Evolutionary conservation across 73 alveolate species (phyloP), one percentile per base, ranked within the genome.

Genomic region (Paramecium sonneborni): DNA sequence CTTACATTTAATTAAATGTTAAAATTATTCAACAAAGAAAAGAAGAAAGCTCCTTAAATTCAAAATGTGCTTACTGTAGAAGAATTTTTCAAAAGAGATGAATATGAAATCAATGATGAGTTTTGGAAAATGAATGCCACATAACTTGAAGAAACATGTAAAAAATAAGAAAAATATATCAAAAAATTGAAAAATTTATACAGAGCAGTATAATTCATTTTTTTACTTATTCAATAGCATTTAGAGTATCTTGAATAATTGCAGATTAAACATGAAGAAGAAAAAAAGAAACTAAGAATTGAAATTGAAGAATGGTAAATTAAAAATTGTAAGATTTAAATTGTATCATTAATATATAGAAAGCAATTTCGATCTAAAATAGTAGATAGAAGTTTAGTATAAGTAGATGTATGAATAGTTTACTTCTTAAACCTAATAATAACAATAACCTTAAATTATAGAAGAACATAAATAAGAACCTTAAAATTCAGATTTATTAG

Each of bases 111-210:
- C 6, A 43, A 39, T 39, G 55, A 39, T 1, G 90, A 79, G 44
- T 79, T 79, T 79, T 79, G 90, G 90, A 79, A 39, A 39, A 79
- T 79, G 90, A 79, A 44, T 24, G 74, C 69, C 7, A 79, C 76
- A 23, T 34, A 79, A 46, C 74, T 79, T 2, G 90, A 79, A 44
- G 90, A 79, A 43, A 34, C 44, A 11, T 39, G 76, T 14, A 79
- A 79, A 7, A 79, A 79, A 44, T 24, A 79, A 43, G 90, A 79
- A 39, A 79, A 79, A 24, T 79, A 23, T 44, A 79, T 79, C 10
- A 39, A 38, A 79, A 38, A 43, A 30, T 46, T 79, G 48, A 79
- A 46, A 79, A 43, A 15, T 10, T 5, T 37, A 12, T 74, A 74
- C 32, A n/a, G 4, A 0, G 37, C 37, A 39, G 87, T 74, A 74